Evolutionary conservation across 2,329 filamentous ascomycete genomes (phyloP).

Genomic region (Capronia americana): DNA sequence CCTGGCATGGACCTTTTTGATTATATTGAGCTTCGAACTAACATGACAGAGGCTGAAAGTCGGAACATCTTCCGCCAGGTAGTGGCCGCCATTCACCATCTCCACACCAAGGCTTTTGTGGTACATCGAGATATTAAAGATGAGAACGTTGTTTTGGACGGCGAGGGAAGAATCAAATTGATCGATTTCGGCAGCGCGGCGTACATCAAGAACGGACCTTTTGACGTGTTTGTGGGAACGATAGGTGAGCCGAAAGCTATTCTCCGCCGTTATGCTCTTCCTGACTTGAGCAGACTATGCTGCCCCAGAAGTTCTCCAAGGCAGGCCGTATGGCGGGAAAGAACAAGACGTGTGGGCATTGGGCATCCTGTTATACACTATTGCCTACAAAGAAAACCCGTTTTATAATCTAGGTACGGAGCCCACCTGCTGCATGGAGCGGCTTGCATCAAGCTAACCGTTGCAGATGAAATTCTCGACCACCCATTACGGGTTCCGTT

Average conservation of each 20-base stretch:
- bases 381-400: constrained; percentile 91
- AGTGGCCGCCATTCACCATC: constrained; percentile 83
- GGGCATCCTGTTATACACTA: constrained; percentile 95
- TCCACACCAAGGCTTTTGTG: constrained; percentile 87
- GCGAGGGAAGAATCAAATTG: constrained; percentile 92
- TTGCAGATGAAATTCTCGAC: constrained; percentile 95
- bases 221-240: constrained; percentile 98
- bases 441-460: constrained; percentile 18
- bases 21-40: constrained; percentile 94
- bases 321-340: constrained; percentile 89
- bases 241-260: constrained; percentile 71
- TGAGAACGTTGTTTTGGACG: constrained; percentile 95
- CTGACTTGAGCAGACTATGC: constrained; percentile 76
- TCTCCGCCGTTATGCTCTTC: not conserved
- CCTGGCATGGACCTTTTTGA: constrained; percentile 99
- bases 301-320: constrained; percentile 94
- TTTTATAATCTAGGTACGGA: constrained; percentile 36
- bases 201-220: constrained; percentile 97
- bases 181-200: constrained; percentile 98
- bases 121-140: constrained; percentile 99
- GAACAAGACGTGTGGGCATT: constrained; percentile 99
- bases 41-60: constrained; percentile 95
- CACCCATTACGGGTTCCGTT: constrained; percentile 89
- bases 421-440: not conserved
- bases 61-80: constrained; percentile 96